Evolutionary conservation across 768 basidiomycete genomes (phyloP).

Genomic region (Panellus pusillus): DNA sequence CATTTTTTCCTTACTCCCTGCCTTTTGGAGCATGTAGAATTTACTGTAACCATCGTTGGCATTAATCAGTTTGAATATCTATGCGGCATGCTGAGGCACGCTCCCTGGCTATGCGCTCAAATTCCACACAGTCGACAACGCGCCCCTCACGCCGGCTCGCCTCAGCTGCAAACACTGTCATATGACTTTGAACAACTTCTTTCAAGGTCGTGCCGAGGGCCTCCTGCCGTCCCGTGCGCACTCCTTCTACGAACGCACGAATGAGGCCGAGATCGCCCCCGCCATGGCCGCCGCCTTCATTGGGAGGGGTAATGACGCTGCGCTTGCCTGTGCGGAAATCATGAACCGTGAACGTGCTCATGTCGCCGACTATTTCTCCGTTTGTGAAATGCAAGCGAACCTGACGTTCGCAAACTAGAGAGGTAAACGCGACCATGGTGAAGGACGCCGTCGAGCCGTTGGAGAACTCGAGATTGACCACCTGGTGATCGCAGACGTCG

Average conservation of each 20-base stretch:
- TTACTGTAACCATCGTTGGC: too few relatives aligned
- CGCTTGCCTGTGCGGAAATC: constrained; percentile 64
- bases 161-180: constrained; percentile 89
- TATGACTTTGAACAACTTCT: constrained; percentile 74
- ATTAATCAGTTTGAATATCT: too few relatives aligned
- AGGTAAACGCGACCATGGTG: constrained; percentile 86
- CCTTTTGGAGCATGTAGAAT: too few relatives aligned
- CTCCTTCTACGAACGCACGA: constrained; percentile 74
- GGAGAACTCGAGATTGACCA: constrained; percentile 86
- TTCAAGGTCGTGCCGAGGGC: constrained; percentile 63
- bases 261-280: constrained; percentile 82
- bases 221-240: constrained; percentile 61
- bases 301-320: constrained; percentile 46
- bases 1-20: too few relatives aligned
- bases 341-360: constrained; percentile 70
- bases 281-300: constrained; percentile 75
- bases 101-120: constrained; percentile 53
- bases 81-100: constrained; percentile 11
- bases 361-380: constrained; percentile 89
- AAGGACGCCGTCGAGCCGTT: constrained; percentile 81
- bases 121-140: constrained; percentile 69
- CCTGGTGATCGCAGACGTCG: constrained; percentile 89
- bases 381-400: constrained; percentile 83
- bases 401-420: constrained; percentile 79
- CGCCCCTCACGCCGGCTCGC: constrained; percentile 65